Evolutionary conservation across 306 rosid species (phyloP), one percentile per base, ranked within the genome.

Genomic region (Glycyrrhiza uralensis): DNA sequence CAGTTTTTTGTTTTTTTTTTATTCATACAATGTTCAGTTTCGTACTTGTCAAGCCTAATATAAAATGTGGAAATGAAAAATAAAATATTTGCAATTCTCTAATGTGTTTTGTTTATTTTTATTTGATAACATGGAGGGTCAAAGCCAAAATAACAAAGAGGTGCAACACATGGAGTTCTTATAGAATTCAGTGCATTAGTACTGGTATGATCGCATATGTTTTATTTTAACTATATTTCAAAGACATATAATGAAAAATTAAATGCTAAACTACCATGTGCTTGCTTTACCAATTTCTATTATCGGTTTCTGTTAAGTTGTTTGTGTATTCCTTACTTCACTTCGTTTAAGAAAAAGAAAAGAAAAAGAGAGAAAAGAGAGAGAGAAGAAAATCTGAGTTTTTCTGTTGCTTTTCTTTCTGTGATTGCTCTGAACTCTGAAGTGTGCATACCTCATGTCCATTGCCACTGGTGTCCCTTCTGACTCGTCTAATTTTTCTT

Each of bases 391-490:
- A 33, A n/a, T n/a, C n/a, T n/a, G n/a, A n/a, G n/a, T n/a, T n/a
- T 51, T 76, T 23, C 9, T 38, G 38, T 51, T 50, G 12, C 58
- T 60, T 50, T 35, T 36, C 61, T 39, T 73, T 73, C 30, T 12
- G 23, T 11, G 52, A 51, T 51, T 6, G 32, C 20, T 60, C 45
- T 33, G 22, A 72, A 59, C 30, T 11, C 10, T 73, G n/a, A n/a
- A n/a, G n/a, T n/a, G 49, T 39, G 30, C 81, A 72, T 74, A 92
- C 98, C 98, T 94, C 98, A 42, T 94, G 98, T 36, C 95, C 98
- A 79, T 91, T 75, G 63, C 92, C 82, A 17, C 59, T 62, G 44
- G 92, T 80, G 72, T 94, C 97, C 60, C 91, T 91, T 77, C 89
- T 84, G 10, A 85, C 87, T 60, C 51, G 81, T 33, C 80, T 81